Evolutionary conservation across 164 flowering plant genomes (phyloP).

Genomic region (Liriodendron chinense): DNA sequence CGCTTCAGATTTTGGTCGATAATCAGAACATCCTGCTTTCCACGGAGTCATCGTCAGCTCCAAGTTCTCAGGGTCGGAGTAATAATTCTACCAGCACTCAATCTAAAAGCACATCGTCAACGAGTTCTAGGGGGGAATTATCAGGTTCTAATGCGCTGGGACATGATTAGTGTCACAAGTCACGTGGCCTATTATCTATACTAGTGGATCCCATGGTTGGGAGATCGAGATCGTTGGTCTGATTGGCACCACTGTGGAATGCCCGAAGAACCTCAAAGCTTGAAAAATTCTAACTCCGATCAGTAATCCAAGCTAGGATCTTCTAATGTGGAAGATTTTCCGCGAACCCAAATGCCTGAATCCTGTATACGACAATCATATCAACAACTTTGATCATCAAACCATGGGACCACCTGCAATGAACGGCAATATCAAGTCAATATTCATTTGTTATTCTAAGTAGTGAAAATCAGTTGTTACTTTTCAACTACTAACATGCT

Average conservation of each 20-base stretch:
- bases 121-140: not conserved
- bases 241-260: not conserved
- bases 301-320: not conserved
- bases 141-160: not conserved
- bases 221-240: too few species aligned
- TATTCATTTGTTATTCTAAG: not conserved
- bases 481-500: not conserved
- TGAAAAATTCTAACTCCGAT: not conserved
- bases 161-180: not conserved
- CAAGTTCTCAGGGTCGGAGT: not conserved
- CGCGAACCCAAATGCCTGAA: not conserved
- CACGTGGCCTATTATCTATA: too few species aligned
- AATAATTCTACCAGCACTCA: not conserved
- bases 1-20: slow-evolving; percentile 23
- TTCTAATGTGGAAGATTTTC: not conserved
- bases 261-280: not conserved
- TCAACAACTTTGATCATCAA: not conserved
- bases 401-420: not conserved
- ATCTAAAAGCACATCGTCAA: not conserved
- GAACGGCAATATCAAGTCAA: not conserved
- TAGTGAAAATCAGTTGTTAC: not conserved
- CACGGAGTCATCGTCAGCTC: slow-evolving; percentile 1
- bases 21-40: not conserved
- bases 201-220: not conserved
- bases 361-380: not conserved